phyloP scores from a whole-genome alignment of 805 yeast species.

The Yueomyces sp. region DNA sequence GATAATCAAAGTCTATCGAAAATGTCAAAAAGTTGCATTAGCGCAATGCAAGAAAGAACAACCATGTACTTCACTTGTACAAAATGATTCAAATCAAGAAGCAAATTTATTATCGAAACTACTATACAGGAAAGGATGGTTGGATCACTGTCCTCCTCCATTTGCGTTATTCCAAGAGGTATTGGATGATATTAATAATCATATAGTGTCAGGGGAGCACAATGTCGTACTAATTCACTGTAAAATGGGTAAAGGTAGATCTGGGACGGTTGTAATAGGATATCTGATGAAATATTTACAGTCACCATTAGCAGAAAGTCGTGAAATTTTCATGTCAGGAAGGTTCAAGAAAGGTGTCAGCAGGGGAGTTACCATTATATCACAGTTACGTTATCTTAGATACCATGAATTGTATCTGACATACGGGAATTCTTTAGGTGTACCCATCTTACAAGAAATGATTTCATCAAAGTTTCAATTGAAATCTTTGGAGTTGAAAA shows the following conservation, averaged over 20 bases:
- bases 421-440: constrained; percentile 5
- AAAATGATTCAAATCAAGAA: not conserved
- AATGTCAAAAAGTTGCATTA: constrained; percentile 28
- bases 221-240: constrained; percentile 70
- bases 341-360: constrained; percentile 47
- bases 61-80: not conserved
- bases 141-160: constrained; percentile 71
- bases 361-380: constrained; percentile 54
- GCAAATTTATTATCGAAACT: not conserved
- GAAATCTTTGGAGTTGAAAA: constrained; percentile 6
- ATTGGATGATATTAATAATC: constrained; percentile 33
- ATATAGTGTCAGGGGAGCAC: constrained; percentile 20
- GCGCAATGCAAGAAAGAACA: not conserved
- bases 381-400: constrained; percentile 53
- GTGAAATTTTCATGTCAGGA: constrained; percentile 35
- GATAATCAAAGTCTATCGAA: constrained; percentile 2
- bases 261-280: constrained; percentile 66
- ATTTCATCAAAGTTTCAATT: constrained; percentile 6
- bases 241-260: constrained; percentile 83
- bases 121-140: constrained; percentile 33
- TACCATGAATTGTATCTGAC: constrained; percentile 34
- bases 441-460: constrained; percentile 1
- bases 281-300: constrained; percentile 42
- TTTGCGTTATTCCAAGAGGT: constrained; percentile 34
- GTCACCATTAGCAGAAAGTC: constrained; percentile 32